Evolutionary conservation across 768 basidiomycete species (phyloP).

Genomic region (Phaeotremella skinneri): DNA sequence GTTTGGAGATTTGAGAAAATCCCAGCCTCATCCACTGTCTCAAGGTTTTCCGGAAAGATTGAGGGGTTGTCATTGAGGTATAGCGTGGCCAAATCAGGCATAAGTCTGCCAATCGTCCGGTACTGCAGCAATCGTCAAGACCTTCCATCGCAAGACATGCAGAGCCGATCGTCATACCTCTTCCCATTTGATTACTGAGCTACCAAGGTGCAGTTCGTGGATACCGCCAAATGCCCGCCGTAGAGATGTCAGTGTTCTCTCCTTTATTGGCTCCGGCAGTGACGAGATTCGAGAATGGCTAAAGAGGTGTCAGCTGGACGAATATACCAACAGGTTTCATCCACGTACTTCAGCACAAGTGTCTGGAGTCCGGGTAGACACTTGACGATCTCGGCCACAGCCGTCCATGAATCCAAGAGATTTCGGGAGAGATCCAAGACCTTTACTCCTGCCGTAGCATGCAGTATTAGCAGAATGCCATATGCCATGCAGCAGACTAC

Average conservation of each 20-base stretch:
- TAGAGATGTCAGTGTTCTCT: neutral
- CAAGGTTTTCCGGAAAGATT: neutral
- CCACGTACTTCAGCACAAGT: constrained; percentile 73
- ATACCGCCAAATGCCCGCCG: constrained; percentile 6
- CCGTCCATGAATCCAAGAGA: constrained; percentile 69
- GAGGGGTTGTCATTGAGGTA: constrained; percentile 31
- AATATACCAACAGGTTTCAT: neutral
- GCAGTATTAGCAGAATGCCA: constrained; percentile 17
- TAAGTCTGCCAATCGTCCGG: neutral
- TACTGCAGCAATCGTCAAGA: constrained; percentile 2
- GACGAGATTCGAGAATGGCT: constrained; percentile 22
- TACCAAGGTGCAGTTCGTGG: constrained; percentile 34
- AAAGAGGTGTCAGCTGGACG: neutral
- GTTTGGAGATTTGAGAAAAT: constrained; percentile 16
- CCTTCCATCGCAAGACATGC: neutral
- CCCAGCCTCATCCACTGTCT: neutral
- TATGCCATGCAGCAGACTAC: constrained; percentile 5
- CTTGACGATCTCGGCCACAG: constrained; percentile 62
- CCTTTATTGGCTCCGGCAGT: neutral
- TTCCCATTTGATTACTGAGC: constrained; percentile 32
- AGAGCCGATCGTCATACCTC: constrained; percentile 29
- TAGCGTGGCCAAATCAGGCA: constrained; percentile 22
- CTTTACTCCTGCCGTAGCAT: constrained; percentile 60
- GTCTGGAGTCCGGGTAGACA: constrained; percentile 65
- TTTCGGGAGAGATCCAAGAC: constrained; percentile 77